Conservation (phyloP, 2,329 filamentous ascomycete genomes). For the Curvularia sp. region DNA sequence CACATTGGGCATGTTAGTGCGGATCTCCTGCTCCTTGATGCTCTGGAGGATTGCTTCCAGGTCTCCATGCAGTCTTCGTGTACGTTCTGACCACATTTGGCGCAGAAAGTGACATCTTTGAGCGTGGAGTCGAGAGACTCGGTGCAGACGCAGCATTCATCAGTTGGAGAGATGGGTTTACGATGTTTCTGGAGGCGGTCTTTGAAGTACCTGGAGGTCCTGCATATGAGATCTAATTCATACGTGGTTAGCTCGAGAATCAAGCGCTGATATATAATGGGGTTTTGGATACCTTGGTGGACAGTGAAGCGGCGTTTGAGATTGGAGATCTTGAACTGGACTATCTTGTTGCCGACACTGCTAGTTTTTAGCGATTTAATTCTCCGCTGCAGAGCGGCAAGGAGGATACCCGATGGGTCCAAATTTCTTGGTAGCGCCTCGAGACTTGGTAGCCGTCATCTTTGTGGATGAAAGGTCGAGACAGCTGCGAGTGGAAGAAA, state of each 20-base stretch:
- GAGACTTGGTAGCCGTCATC: slow-evolving; percentile 3
- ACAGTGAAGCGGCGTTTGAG: slow-evolving; percentile 22
- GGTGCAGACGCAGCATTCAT: slow-evolving; percentile 30
- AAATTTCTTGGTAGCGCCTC: slow-evolving; percentile 7
- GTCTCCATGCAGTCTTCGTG: slow-evolving; percentile 24
- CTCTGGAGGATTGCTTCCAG: slow-evolving; percentile 1
- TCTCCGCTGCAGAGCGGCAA: background rate
- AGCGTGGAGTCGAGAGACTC: slow-evolving; percentile 13
- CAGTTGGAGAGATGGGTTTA: slow-evolving; percentile 16
- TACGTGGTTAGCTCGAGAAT: background rate
- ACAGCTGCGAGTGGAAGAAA: background rate
- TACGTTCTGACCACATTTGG: slow-evolving; percentile 27
- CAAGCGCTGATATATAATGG: background rate
- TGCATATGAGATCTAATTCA: slow-evolving; percentile 28
- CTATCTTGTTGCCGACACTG: slow-evolving; percentile 13
- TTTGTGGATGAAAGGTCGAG: background rate
- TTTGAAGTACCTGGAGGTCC: slow-evolving; percentile 26
- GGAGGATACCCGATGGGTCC: slow-evolving; percentile 4
- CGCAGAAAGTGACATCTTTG: slow-evolving; percentile 27
- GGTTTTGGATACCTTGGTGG: slow-evolving; percentile 19
- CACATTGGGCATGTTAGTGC: slow-evolving; percentile 25
- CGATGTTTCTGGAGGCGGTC: slow-evolving; percentile 22
- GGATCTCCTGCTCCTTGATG: background rate
- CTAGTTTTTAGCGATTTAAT: background rate
- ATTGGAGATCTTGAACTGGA: slow-evolving; percentile 17